These are phyloP conservation scores for Beauveria asiatica DNA, from an alignment of 2,329 filamentous ascomycete species.

Conservation along the genomic window DNA sequence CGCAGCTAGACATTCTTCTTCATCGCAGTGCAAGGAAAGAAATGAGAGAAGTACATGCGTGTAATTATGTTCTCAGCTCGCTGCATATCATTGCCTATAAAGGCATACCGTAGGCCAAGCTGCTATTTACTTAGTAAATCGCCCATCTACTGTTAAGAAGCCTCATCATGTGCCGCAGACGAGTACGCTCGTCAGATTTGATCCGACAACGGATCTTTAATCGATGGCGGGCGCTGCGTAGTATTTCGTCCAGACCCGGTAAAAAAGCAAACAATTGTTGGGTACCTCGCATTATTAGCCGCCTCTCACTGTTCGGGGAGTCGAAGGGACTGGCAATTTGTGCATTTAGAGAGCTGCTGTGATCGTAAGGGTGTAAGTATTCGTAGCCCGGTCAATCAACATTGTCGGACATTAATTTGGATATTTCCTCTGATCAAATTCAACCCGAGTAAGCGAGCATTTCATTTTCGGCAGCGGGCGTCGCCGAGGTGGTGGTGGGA, in stretches of 20 bases:
- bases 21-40: too few relatives aligned
- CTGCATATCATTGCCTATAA: neutral
- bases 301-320: too few relatives aligned
- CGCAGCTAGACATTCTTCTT: too few relatives aligned
- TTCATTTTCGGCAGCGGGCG: slow-evolving; percentile 1
- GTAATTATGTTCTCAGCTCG: neutral
- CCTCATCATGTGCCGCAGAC: too few relatives aligned
- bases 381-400: neutral
- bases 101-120: neutral
- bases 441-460: neutral
- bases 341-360: neutral
- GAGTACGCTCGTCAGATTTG: too few relatives aligned
- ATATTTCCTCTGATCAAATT: neutral
- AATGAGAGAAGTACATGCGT: too few relatives aligned
- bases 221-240: too few relatives aligned
- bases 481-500: neutral
- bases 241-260: too few relatives aligned
- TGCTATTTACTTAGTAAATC: neutral
- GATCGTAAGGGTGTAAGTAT: neutral
- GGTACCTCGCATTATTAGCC: too few relatives aligned
- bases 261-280: too few relatives aligned
- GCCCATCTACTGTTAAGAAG: neutral
- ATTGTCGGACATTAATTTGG: neutral
- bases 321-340: neutral
- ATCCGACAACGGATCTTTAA: too few relatives aligned